Conservation (phyloP, 2,329 filamentous ascomycete species). For the Hypoxylon sp. region DNA sequence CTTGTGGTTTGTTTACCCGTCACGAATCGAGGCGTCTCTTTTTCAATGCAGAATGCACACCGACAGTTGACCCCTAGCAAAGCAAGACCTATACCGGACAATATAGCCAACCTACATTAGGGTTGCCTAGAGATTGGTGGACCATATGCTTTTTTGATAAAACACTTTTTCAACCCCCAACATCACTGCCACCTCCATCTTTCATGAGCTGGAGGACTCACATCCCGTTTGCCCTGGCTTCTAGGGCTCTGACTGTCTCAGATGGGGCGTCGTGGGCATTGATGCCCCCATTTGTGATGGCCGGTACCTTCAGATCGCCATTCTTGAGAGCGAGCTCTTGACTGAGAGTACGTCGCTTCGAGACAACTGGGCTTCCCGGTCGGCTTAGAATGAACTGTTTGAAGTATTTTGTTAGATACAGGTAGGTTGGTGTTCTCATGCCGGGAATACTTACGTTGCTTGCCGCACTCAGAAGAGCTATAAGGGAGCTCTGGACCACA, state of each 20-base stretch:
- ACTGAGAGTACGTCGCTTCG: constrained; percentile 67
- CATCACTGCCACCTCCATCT: constrained; percentile 11
- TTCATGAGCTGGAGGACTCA: constrained; percentile 33
- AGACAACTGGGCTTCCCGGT: constrained; percentile 76
- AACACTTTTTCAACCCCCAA: constrained; percentile 11
- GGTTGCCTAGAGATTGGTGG: constrained; percentile 13
- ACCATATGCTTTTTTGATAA: constrained; percentile 31
- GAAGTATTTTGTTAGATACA: constrained; percentile 33
- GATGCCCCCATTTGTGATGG: constrained; percentile 46
- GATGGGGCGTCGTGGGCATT: constrained; percentile 46
- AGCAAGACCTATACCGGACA: constrained; percentile 17
- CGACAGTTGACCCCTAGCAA: constrained; percentile 26
- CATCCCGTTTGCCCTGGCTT: constrained; percentile 59
- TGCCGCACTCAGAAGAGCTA: constrained; percentile 87
- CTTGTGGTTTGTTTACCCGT: constrained; percentile 7
- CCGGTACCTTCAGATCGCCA: constrained; percentile 37
- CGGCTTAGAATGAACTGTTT: constrained; percentile 79
- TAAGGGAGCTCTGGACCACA: constrained; percentile 89
- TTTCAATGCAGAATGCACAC: constrained; percentile 30
- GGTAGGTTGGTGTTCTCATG: not conserved
- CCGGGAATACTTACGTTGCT: constrained; percentile 77
- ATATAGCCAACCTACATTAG: constrained; percentile 14
- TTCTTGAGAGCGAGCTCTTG: constrained; percentile 57
- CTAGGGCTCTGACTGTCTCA: constrained; percentile 56
- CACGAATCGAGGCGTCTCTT: constrained; percentile 21